Percentiles rank a stretch among this genome's conserved stretches.
phyloP scores from a whole-genome alignment of 495 filamentous ascomycete species.

The Neurospora tetrasperma region DNA sequence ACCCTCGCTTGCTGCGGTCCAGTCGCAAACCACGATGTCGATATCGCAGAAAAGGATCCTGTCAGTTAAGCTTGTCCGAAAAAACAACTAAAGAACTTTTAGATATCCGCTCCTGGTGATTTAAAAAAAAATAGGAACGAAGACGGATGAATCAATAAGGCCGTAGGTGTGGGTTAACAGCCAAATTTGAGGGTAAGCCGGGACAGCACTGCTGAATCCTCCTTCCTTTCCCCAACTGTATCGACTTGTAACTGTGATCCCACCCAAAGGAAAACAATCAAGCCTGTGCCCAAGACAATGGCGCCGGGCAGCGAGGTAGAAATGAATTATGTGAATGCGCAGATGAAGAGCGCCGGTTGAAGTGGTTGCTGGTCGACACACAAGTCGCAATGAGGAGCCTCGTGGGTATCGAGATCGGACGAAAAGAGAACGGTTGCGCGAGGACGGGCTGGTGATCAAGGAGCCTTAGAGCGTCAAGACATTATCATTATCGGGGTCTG shows the following conservation, averaged over 20 bases:
- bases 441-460: conserved; percentile 1
- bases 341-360: neutral
- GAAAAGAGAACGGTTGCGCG: neutral
- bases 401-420: neutral
- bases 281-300: conserved; percentile 1
- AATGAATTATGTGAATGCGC: neutral
- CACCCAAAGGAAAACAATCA: neutral
- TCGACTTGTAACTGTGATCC: neutral
- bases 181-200: conserved; percentile 7
- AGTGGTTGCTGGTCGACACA: neutral
- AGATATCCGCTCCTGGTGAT: neutral
- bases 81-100: neutral
- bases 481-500: conserved; percentile 13
- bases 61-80: neutral
- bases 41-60: conserved; percentile 7
- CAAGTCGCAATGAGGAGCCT: neutral
- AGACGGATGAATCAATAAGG: neutral
- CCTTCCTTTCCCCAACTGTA: conserved; percentile 1
- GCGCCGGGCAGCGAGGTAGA: neutral
- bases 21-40: conserved; percentile 14
- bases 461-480: conserved; percentile 12
- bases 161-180: neutral
- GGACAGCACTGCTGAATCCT: conserved; percentile 31
- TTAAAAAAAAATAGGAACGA: neutral
- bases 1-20: conserved; percentile 11